Evolutionary conservation across 2,329 filamentous ascomycete species (phyloP), one percentile per base, ranked within the genome.

Genomic region (Penicillium frequentans): DNA sequence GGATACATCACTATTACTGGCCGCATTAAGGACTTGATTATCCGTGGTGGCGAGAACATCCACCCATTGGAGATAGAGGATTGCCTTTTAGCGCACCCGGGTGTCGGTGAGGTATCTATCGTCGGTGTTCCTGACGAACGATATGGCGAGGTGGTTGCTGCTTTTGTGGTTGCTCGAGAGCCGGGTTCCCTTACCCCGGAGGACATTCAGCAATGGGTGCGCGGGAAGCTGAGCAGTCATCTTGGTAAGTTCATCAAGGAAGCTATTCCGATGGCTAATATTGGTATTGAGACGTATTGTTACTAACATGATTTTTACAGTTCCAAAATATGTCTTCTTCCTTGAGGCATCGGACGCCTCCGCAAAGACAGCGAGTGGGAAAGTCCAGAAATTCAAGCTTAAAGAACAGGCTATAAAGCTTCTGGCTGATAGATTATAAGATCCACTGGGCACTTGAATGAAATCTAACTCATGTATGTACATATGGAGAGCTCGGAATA

Each of bases 311-410:
- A 51, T 10, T 35, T 31, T 8, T 8, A 14, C 54, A 83, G 90
- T 90, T 52, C 93, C 93, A 0, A 95, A 90, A 75, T 86, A 93
- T 70, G 84, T 98, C n/a, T 96, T 96, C 71, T 96, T 90, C 84
- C 81, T 90, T 10, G 46, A 56, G 3, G 65, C 68, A 6, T 63
- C 64, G 0, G 82, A 87, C 1, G 84, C 86, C n/a, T 96, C 90
- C 71, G 93, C 93, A 21, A 97, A 96, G 83, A 99, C 95, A 35
- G 90, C 92, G 6, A 96, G 91, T 72, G 93, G 93, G 24, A 99
- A 99, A 84, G 93, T 98, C 55, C 91, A 96, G 78, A 97, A 98
- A 78, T 97, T 90, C 72, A 93, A 89, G 78, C 73, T 98, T 67
- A 84, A 85, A 68, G 89, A 92, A 16, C 78, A 82, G 68, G 93